These are phyloP conservation scores for Triticum urartu DNA, from an alignment of 176 grass and related monocot species.

Conservation along the genomic window DNA sequence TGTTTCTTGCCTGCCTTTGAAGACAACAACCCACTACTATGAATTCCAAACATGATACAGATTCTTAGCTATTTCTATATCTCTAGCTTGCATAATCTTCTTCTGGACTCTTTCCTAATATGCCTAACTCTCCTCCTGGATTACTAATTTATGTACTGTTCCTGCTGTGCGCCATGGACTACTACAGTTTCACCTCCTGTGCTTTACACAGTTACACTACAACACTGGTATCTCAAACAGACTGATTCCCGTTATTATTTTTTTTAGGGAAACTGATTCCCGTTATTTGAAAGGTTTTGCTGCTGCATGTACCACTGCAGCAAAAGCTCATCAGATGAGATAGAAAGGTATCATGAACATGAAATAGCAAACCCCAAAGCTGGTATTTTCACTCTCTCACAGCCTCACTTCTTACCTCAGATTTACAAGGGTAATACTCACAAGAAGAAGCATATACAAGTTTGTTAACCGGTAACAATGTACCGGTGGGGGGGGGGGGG, in stretches of 20 bases:
- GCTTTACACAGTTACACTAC: background rate
- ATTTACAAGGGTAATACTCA: constrained; percentile 10
- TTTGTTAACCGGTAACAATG: background rate
- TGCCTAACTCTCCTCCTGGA: background rate
- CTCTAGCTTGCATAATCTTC: background rate
- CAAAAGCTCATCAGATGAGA: background rate
- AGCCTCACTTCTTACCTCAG: background rate
- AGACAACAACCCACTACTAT: background rate
- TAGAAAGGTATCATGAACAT: background rate
- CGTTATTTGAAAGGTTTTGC: background rate
- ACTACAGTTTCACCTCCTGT: background rate
- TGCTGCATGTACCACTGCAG: background rate
- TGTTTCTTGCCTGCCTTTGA: background rate
- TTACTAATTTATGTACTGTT: background rate
- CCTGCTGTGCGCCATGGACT: background rate
- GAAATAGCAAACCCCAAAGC: background rate
- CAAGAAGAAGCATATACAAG: background rate
- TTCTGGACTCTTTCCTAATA: background rate
- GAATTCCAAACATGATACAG: background rate
- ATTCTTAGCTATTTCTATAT: background rate
- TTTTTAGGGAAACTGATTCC: background rate
- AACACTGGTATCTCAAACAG: background rate
- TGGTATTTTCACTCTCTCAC: background rate
- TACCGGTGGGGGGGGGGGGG: background rate
- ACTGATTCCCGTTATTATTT: background rate